Conservation (phyloP, 345 rosid species). For the Rhodomyrtus tomentosa region DNA sequence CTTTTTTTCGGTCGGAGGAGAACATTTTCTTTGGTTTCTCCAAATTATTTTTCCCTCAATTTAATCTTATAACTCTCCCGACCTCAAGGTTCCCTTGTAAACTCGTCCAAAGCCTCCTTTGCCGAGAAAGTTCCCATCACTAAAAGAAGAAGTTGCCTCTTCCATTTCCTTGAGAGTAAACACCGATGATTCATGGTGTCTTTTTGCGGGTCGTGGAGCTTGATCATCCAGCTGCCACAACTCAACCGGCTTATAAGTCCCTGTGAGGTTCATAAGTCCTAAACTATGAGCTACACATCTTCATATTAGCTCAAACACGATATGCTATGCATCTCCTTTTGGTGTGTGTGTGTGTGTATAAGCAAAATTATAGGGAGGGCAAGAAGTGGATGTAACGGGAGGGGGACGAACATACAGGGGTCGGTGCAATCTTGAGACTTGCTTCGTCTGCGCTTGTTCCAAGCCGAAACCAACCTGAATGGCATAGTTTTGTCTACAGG, state of each 20-base stretch:
- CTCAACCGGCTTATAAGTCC: conserved; percentile 65
- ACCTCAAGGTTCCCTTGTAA: conserved; percentile 68
- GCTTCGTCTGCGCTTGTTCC: conserved; percentile 93
- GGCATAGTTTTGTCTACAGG: conserved; percentile 31
- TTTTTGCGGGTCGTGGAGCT: conserved; percentile 32
- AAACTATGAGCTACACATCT: background rate
- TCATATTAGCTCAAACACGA: background rate
- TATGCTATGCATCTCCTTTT: background rate
- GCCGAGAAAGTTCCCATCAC: conserved; percentile 59
- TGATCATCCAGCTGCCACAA: conserved; percentile 62
- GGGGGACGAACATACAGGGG: conserved; percentile 35
- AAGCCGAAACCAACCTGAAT: conserved; percentile 75
- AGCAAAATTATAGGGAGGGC: background rate
- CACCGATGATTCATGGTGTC: conserved; percentile 49
- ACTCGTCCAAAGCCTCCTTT: conserved; percentile 95
- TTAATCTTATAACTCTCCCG: conserved; percentile 57
- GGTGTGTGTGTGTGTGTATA: background rate
- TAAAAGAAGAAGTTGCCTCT: conserved; percentile 65
- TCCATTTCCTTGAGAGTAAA: conserved; percentile 91
- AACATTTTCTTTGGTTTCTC: background rate
- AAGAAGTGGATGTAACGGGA: background rate
- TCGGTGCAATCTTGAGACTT: conserved; percentile 64
- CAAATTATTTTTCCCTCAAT: background rate
- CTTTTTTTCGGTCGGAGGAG: too few species aligned
- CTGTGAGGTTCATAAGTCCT: conserved; percentile 16